These are phyloP conservation scores for Diplodia sapinea DNA, from an alignment of 2,329 filamentous ascomycete genomes.

Conservation along the genomic window DNA sequence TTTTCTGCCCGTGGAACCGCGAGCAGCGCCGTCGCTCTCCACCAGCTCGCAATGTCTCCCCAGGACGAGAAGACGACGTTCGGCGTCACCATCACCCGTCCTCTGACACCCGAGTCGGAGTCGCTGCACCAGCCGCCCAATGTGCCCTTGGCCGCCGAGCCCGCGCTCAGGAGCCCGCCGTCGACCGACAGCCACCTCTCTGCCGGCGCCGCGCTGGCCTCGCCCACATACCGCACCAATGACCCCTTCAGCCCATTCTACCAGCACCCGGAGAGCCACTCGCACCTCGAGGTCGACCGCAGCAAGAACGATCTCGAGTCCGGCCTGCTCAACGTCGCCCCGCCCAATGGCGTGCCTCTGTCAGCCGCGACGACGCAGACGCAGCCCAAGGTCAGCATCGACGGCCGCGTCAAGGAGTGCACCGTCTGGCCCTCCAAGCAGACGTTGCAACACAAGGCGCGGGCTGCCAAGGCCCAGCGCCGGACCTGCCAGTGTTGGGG, in stretches of 20 bases:
- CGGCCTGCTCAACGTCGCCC: slow-evolving; percentile 49
- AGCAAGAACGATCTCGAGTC: slow-evolving; percentile 36
- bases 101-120: slow-evolving; percentile 26
- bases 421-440: slow-evolving; percentile 59
- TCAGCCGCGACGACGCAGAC: slow-evolving; percentile 48
- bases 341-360: slow-evolving; percentile 44
- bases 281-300: slow-evolving; percentile 30
- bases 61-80: slow-evolving; percentile 31
- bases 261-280: slow-evolving; percentile 49
- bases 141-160: slow-evolving; percentile 1
- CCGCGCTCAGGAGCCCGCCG: slow-evolving; percentile 22
- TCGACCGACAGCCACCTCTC: slow-evolving; percentile 26
- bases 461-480: slow-evolving; percentile 45
- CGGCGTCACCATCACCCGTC: slow-evolving; percentile 31
- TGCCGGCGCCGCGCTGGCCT: background rate
- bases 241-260: slow-evolving; percentile 57
- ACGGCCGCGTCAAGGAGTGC: slow-evolving; percentile 55
- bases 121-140: slow-evolving; percentile 2
- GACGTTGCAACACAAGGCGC: slow-evolving; percentile 53
- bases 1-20: slow-evolving; percentile 3
- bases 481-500: slow-evolving; percentile 50
- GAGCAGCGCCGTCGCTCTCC: background rate
- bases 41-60: slow-evolving; percentile 20
- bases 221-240: slow-evolving; percentile 40
- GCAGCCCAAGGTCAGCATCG: slow-evolving; percentile 49